Base-by-base conservation (phyloP, 2,329 filamentous ascomycete species). In the Calonectria multiphialidica region DNA sequence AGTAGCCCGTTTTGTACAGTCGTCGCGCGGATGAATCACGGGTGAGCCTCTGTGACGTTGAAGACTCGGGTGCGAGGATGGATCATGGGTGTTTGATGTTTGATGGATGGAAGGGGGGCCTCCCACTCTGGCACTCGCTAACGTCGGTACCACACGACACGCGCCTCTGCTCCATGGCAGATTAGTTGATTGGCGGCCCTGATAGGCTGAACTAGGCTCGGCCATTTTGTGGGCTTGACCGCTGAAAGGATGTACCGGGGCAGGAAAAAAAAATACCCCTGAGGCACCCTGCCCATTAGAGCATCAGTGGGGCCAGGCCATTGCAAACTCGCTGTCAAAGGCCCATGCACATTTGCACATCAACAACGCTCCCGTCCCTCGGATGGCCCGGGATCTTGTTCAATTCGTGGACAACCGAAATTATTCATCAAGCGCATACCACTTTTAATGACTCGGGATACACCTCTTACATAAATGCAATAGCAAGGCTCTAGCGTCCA, bases 51-150 rank as follows among this genome's bases (percentile, higher is more conserved):
- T 13, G n/a, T 21, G 65, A 13, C 21, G 42, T 33, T 33, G 40
- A n/a, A 25, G 57, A 66, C 57, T 18, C 3, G 7, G 53, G 2
- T 18, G 18, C 40, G 66, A n/a, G n/a, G n/a, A 50, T 23, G 42
- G 42, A 47, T 59, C n/a, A 33, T 47, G 53, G 33, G 40, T 18
- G 50, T 30, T 30, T 30, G 28, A 30, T 49, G 44, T 44, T 71
- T 21, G 50, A 18, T 33, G 45, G 53, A n/a, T 30, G 37, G 33
- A 37, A 71, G 67, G 65, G 68, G 67, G 69, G 64, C 50, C 33
- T 42, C 49, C 28, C 37, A 62, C 35, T 57, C 53, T 25, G 23
- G 7, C 53, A 33, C 53, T 59, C 53, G 33, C 53, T 59, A 59
- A 40, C 33, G 53, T 59, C 25, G 35, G 53, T 25, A 45, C 64